Evolutionary conservation across 495 filamentous ascomycete genomes (phyloP), one percentile per base, ranked within the genome.

Genomic region (Penicillium silybi): DNA sequence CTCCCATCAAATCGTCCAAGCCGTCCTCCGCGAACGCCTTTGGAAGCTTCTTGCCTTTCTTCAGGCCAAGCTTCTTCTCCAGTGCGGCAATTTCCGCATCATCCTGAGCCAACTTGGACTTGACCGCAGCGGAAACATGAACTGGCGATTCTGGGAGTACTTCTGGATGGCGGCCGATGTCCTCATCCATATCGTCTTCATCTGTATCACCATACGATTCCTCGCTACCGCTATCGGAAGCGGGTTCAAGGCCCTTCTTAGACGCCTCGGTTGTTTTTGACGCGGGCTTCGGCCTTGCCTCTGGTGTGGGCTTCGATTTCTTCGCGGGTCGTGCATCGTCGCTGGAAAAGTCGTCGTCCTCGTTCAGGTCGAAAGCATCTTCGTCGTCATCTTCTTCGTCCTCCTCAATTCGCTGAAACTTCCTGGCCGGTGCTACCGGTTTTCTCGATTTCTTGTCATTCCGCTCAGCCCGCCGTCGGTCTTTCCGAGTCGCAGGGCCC

Each of bases 21-120:
- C 92, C 95, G 64, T 96, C 92, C 7, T 97, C 90, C n/a, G 80
- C 75, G 51, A 88, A 90, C 0, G 83, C 77, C 59, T 90, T 87
- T 0, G 89, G 83, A 13, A 87, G 68, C 39, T 79, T 84, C 53
- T 87, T 92, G 46, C 86, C 87, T 17, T 81, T 81, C 66, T 87
- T 96, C 11, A 97, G 71, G 1, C 92, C 92, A 34, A 98, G 76
- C 61, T 88, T 95, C 72, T 85, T 89, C 70, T 98, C 95, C 50
- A 97, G 67, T 8, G 84, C 88, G 15, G 87, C 85, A 61, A 98
- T 97, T 54, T 96, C 89, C 3, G 81, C 84, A 58, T 97, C 89
- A 49, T 97, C 93, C 50, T 76, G 54, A 4, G 66, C 72, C 0
- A 97, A 70, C 53, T 80, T 85, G 6, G 84, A 78, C 64, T 81